These are phyloP conservation scores for Phytophthora tubulina DNA, from an alignment of 352 stramenopile species.

Conservation along the genomic window DNA sequence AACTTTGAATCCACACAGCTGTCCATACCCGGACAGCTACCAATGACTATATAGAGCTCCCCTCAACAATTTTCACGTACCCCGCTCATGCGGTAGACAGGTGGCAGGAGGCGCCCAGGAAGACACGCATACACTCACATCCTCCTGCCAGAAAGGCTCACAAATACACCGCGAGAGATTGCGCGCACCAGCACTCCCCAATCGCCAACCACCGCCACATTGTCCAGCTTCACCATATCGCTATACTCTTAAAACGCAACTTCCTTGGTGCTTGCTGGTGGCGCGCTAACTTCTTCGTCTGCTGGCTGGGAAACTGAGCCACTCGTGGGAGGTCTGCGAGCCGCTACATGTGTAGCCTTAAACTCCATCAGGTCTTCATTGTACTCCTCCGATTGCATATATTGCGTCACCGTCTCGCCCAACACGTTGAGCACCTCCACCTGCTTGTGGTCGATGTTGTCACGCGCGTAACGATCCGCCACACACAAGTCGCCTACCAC, in stretches of 20 bases:
- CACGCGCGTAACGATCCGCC: slow-evolving; percentile 79
- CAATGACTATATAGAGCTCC: slow-evolving; percentile 23
- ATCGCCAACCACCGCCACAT: slow-evolving; percentile 20
- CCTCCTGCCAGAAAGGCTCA: slow-evolving; percentile 30
- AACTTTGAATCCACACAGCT: slow-evolving; percentile 36
- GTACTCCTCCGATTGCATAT: slow-evolving; percentile 89
- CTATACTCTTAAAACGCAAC: slow-evolving; percentile 79
- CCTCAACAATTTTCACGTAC: slow-evolving; percentile 40
- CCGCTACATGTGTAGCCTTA: slow-evolving; percentile 51
- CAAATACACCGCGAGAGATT: slow-evolving; percentile 39
- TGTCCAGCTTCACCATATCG: slow-evolving; percentile 27
- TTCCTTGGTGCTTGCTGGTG: slow-evolving; percentile 66
- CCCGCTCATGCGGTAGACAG: slow-evolving; percentile 30
- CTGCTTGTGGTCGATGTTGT: slow-evolving; percentile 85
- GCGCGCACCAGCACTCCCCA: slow-evolving; percentile 9
- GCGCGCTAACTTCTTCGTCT: slow-evolving; percentile 38
- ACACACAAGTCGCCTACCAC: slow-evolving; percentile 90
- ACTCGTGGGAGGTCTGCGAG: slow-evolving; percentile 35
- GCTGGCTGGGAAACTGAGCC: slow-evolving; percentile 22
- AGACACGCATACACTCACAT: slow-evolving; percentile 28
- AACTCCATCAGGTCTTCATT: slow-evolving; percentile 79
- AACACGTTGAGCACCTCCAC: slow-evolving; percentile 89
- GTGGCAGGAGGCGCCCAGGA: slow-evolving; percentile 23
- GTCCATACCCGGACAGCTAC: slow-evolving; percentile 21
- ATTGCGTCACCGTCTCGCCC: slow-evolving; percentile 89